These are phyloP conservation scores for Sarocladium brachiariae DNA, from an alignment of 2,329 filamentous ascomycete genomes.

Conservation along the genomic window DNA sequence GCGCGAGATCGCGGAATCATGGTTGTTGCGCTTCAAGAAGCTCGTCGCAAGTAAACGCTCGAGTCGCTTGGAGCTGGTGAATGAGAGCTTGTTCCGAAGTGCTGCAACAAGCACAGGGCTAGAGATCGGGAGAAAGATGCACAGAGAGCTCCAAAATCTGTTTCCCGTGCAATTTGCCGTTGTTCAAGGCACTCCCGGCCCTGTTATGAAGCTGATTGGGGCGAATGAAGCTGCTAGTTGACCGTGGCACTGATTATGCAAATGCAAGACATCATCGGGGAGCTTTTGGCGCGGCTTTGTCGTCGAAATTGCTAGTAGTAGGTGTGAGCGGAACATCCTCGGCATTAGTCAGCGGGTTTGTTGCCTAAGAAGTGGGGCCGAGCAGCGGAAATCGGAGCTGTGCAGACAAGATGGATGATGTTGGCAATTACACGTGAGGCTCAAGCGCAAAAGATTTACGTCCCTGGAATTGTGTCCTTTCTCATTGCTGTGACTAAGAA, in stretches of 20 bases:
- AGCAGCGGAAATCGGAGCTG: no score
- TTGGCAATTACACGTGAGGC: not conserved
- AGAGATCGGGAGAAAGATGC: no score
- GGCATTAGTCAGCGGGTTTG: constrained; percentile 6
- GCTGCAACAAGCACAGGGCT: no score
- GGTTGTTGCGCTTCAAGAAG: constrained; percentile 10
- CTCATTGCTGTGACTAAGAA: no score
- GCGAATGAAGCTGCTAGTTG: not conserved
- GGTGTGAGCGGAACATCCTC: constrained; percentile 5
- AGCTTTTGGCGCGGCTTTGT: constrained; percentile 8
- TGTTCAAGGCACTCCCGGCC: not conserved
- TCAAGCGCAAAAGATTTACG: no score
- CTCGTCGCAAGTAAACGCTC: not conserved
- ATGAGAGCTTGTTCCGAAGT: no score
- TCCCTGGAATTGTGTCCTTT: no score
- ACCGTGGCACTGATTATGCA: not conserved
- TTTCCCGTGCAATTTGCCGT: not conserved
- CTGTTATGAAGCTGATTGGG: not conserved
- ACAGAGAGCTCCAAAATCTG: not conserved
- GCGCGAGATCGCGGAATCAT: constrained; percentile 37
- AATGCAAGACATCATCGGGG: constrained; percentile 10
- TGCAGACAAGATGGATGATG: no score
- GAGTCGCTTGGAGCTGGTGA: not conserved
- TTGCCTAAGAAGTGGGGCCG: not conserved
- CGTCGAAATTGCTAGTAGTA: not conserved